Evolutionary conservation across 2,329 filamentous ascomycete species (phyloP).

Genomic region (Aspergillus oerlinghausenensis): DNA sequence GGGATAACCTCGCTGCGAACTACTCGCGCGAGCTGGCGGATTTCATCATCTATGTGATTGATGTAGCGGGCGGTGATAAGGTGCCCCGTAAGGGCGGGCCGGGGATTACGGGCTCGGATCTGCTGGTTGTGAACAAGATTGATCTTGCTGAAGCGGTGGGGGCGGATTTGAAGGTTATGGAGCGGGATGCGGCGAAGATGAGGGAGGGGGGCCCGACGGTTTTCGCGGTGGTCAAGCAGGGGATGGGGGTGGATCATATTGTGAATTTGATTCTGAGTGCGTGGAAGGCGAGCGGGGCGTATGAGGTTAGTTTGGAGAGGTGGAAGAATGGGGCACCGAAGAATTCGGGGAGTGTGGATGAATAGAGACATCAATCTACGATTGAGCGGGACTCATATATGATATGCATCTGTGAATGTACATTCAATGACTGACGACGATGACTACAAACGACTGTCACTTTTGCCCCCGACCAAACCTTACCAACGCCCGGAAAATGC

Average conservation of each 20-base stretch:
- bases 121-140: slow-evolving; percentile 95
- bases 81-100: slow-evolving; percentile 93
- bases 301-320: slow-evolving; percentile 39
- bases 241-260: slow-evolving; percentile 78
- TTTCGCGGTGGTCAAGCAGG: slow-evolving; percentile 95
- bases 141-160: slow-evolving; percentile 87
- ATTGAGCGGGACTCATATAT: too few relatives aligned
- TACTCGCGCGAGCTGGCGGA: slow-evolving; percentile 93
- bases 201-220: slow-evolving; percentile 91
- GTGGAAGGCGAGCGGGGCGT: slow-evolving; percentile 85
- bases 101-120: slow-evolving; percentile 91
- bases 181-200: slow-evolving; percentile 89
- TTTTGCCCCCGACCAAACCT: neutral
- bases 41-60: slow-evolving; percentile 98
- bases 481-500: slow-evolving; percentile 4
- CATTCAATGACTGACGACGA: neutral
- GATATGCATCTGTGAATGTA: slow-evolving; percentile 1
- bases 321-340: slow-evolving; percentile 40
- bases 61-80: slow-evolving; percentile 95
- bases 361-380: slow-evolving; percentile 6
- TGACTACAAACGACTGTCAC: neutral
- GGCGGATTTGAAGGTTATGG: slow-evolving; percentile 89
- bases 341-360: slow-evolving; percentile 33
- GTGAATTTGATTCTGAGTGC: slow-evolving; percentile 83
- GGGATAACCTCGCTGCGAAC: slow-evolving; percentile 95